A percentile compares a stretch with the other conserved stretches of the same genome.
Conservation (phyloP, 148 eudicot species). For the Spergularia marina region DNA sequence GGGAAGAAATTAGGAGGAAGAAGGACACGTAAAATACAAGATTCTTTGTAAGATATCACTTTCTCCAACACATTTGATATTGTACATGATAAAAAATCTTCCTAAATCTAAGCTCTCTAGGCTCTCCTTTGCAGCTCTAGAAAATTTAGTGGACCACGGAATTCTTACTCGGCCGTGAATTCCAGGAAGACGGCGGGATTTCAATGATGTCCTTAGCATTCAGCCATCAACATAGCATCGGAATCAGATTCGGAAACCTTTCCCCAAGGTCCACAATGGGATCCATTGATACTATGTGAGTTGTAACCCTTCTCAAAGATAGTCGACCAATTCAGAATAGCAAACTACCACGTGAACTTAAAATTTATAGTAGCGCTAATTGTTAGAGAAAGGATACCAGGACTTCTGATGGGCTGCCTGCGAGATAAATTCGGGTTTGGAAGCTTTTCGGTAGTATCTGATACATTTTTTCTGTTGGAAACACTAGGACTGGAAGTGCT, state of each 20-base stretch:
- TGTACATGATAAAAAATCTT: conserved; percentile 19
- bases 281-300: not conserved
- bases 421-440: conserved; percentile 33
- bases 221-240: not conserved
- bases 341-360: conserved; percentile 39
- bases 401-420: conserved; percentile 32
- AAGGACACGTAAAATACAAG: too few species aligned
- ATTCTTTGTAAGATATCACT: too few species aligned
- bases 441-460: conserved; percentile 32
- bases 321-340: not conserved
- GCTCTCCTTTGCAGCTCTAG: conserved; percentile 10
- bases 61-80: not conserved
- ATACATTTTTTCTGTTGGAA: conserved; percentile 27
- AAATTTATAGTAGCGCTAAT: conserved; percentile 47
- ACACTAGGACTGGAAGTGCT: conserved; percentile 26
- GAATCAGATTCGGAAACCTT: not conserved
- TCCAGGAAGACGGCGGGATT: too few species aligned
- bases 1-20: too few species aligned
- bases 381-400: conserved; percentile 52
- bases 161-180: not conserved
- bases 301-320: not conserved
- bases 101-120: not conserved
- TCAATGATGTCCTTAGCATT: too few species aligned
- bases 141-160: conserved; percentile 20
- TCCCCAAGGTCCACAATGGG: not conserved